These are phyloP conservation scores for Leishmania martiniquensis DNA, from an alignment of 208 protist species.

Conservation along the genomic window DNA sequence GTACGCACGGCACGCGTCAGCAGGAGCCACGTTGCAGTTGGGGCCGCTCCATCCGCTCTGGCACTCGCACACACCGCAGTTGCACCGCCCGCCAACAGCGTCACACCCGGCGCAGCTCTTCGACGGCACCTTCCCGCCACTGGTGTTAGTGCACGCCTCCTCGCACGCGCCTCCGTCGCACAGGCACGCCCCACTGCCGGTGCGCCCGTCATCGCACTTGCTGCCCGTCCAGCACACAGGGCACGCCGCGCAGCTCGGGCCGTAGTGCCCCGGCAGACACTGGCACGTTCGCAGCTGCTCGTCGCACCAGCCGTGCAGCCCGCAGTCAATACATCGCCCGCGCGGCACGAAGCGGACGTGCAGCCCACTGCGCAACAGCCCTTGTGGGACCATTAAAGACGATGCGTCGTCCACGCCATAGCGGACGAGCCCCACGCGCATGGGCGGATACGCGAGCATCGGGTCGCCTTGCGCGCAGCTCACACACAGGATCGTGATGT, in stretches of 20 bases:
- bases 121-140: neutral
- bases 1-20: constrained; percentile 38
- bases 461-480: neutral
- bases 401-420: constrained; percentile 36
- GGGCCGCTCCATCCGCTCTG: constrained; percentile 26
- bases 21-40: constrained; percentile 18
- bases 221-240: constrained; percentile 31
- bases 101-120: constrained; percentile 11
- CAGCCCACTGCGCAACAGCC: constrained; percentile 20
- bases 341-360: constrained; percentile 19
- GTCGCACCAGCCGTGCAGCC: constrained; percentile 37
- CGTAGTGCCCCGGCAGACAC: constrained; percentile 36
- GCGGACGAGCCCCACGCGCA: constrained; percentile 38
- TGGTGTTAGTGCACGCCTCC: neutral
- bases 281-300: constrained; percentile 14
- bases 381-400: constrained; percentile 23
- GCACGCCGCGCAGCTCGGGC: constrained; percentile 28
- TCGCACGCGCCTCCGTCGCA: constrained; percentile 14
- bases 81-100: constrained; percentile 22
- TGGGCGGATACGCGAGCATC: constrained; percentile 28
- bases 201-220: constrained; percentile 27
- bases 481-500: neutral
- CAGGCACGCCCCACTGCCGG: constrained; percentile 6
- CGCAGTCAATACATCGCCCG: constrained; percentile 13
- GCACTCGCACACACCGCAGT: constrained; percentile 35